Evolutionary conservation across 257 asterid species (phyloP).

Genomic region (Fraxinus pennsylvanica): DNA sequence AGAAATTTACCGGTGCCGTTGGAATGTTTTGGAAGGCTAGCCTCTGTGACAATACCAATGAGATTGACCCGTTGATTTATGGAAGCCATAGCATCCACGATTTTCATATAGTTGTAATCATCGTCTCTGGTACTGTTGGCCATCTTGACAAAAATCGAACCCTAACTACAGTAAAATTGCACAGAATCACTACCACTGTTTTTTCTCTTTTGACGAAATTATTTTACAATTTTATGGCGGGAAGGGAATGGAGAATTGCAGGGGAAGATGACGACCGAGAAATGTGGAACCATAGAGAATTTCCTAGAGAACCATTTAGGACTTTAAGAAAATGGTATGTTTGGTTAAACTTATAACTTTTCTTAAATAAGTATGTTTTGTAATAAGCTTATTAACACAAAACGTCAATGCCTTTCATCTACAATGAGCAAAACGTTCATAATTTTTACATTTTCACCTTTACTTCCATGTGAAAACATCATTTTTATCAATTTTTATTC

Average conservation of each 20-base stretch:
- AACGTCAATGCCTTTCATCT: no score
- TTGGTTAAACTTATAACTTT: no score
- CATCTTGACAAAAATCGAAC: constrained; percentile 38
- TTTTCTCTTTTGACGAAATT: background rate
- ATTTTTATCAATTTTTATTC: no score
- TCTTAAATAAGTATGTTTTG: no score
- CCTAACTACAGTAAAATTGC: constrained; percentile 12
- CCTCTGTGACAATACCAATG: constrained; percentile 56
- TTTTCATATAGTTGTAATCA: constrained; percentile 51
- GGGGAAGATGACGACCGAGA: background rate
- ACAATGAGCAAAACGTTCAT: no score
- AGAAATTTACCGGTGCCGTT: constrained; percentile 62
- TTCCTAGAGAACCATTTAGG: background rate
- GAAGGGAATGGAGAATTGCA: constrained; percentile 1
- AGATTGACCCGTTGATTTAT: constrained; percentile 67
- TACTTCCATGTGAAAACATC: no score
- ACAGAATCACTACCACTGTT: background rate
- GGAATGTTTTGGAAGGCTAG: constrained; percentile 50
- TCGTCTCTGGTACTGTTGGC: constrained; percentile 26
- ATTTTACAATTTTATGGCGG: background rate
- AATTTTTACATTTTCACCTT: no score
- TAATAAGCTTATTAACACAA: no score
- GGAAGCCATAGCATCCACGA: constrained; percentile 53
- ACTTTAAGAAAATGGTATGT: no score
- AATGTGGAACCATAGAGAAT: background rate